A percentile compares a stretch with the other conserved stretches of the same genome.
Evolutionary conservation across 306 rosid genomes (phyloP).

Genomic region (Lotus japonicus): DNA sequence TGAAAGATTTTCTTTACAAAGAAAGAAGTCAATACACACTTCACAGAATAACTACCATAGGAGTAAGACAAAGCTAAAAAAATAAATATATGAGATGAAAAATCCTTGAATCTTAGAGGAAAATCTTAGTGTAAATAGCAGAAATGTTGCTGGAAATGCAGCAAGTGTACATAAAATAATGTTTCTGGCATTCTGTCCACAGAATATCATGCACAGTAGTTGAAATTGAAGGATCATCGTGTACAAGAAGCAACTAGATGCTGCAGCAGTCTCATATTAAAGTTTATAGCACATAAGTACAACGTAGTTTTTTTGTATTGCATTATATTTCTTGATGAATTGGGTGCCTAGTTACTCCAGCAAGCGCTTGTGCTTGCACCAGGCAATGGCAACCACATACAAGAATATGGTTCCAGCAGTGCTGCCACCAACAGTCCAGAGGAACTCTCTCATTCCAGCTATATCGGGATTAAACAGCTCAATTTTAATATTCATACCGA

Average conservation of each 20-base stretch:
- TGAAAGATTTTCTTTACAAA: neutral
- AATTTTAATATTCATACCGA: slow-evolving; percentile 84
- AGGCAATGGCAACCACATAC: slow-evolving; percentile 75
- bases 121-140: neutral
- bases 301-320: neutral
- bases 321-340: neutral
- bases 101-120: neutral
- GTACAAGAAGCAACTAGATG: neutral
- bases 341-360: slow-evolving; percentile 46
- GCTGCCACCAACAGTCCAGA: slow-evolving; percentile 89
- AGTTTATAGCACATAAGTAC: neutral
- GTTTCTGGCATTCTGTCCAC: neutral
- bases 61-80: neutral
- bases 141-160: neutral
- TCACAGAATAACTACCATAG: neutral
- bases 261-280: neutral
- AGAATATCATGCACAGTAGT: neutral
- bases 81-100: neutral
- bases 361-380: slow-evolving; percentile 89
- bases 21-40: neutral
- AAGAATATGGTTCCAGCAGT: slow-evolving; percentile 59
- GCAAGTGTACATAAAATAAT: neutral
- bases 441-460: slow-evolving; percentile 50
- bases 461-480: slow-evolving; percentile 32
- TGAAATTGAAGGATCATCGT: slow-evolving; percentile 1